Evolutionary conservation across 352 stramenopile genomes (phyloP).

Genomic region (Peronosclerospora sorghi): DNA sequence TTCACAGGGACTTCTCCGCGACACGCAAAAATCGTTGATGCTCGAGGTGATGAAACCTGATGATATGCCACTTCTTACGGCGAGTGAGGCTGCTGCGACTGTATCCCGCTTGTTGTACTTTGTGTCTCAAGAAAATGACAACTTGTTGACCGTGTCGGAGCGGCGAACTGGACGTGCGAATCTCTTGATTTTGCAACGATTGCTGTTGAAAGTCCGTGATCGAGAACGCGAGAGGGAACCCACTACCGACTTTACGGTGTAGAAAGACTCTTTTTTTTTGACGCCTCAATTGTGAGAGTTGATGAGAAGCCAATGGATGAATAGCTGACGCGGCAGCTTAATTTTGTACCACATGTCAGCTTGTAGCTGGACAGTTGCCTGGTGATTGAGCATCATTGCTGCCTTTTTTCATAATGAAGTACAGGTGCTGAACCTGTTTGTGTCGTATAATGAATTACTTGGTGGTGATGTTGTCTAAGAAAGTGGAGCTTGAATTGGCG

Average conservation of each 20-base stretch:
- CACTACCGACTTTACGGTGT: constrained; percentile 33
- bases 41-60: constrained; percentile 21
- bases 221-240: constrained; percentile 26
- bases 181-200: constrained; percentile 36
- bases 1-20: constrained; percentile 37
- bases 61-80: constrained; percentile 21
- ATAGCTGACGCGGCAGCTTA: no score
- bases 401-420: no score
- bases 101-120: constrained; percentile 40
- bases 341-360: no score
- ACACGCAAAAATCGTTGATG: constrained; percentile 20
- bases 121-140: constrained; percentile 28
- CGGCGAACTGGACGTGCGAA: constrained; percentile 33
- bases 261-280: background rate
- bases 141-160: constrained; percentile 22
- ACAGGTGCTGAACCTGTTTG: no score
- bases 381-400: no score
- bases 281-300: constrained; percentile 5
- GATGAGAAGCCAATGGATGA: constrained; percentile 13
- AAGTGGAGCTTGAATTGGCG: no score
- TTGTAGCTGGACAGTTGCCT: no score
- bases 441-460: no score
- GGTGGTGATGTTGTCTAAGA: no score
- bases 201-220: constrained; percentile 37
- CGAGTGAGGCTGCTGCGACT: constrained; percentile 25